Base-by-base conservation (phyloP, 2,329 filamentous ascomycete genomes). In the Verticillium albo-atrum region DNA sequence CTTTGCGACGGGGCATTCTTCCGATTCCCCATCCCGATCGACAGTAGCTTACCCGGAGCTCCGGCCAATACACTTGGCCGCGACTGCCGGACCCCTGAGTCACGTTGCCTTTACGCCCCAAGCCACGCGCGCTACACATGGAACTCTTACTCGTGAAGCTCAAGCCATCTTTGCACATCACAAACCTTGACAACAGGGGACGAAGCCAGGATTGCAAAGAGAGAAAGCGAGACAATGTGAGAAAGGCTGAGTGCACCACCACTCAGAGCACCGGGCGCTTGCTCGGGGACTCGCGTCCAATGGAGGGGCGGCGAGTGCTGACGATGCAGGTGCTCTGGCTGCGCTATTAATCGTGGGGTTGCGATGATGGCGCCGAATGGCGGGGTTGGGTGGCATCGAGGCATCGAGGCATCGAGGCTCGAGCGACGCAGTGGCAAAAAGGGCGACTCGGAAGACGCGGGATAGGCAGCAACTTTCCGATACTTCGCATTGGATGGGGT, bases 301-400 rank as follows among this genome's bases (percentile, higher is more conserved):
- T 54, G 52, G 52, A 54, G 30, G n/a, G 20, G 52, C 27, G 17
- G 25, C n/a, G 12, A 15, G 42, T 23, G 42, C 42, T 50, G 42
- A 50, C n/a, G 42, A 50, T 50, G 42, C 35, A 42, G 35, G 35
- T 54, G 52, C 27, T 28, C 26, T 54, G 25, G 27, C 27, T 54
- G 52, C 52, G 52, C 52, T 25, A 54, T 54, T 54, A 54, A 54
- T 17, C 52, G 52, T 10, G 52, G 52, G 52, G 42, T 50, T 50
- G 42, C 42, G 42, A 50, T 50, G 42, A 50, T 25, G 42, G 42
- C 20, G 42, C 10, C 9, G 42, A 50, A 50, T 50, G 42, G 42
- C 9, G n/a, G 42, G 42, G 42, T 50, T 20, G 20, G 14, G 20
- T 50, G 20, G 42, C n/a, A 23, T 32, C 30, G 14, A 12, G 42